Percentiles rank a stretch among this genome's conserved stretches.
These are phyloP conservation scores for Phytophthora fragariae DNA, from an alignment of 352 stramenopile species.

Conservation along the genomic window DNA sequence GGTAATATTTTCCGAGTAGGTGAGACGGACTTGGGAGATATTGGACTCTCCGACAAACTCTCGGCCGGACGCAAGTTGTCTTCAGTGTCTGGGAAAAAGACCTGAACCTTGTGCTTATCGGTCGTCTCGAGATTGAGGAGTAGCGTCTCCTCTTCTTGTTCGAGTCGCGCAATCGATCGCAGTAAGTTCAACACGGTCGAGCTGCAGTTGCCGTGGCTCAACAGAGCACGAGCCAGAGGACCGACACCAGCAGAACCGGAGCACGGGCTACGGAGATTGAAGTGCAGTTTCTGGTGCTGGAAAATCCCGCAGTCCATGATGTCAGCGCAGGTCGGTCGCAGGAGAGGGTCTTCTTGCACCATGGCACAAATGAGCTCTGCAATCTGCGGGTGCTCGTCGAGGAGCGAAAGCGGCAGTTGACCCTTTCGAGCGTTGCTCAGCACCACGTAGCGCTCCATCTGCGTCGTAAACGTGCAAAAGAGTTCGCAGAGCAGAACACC, in stretches of 20 bases:
- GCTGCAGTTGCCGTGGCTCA: constrained; percentile 17
- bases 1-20: constrained; percentile 1
- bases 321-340: constrained; percentile 55
- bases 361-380: constrained; percentile 58
- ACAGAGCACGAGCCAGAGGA: constrained; percentile 7
- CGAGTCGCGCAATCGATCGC: constrained; percentile 29
- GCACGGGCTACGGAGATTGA: constrained; percentile 15
- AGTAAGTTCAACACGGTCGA: constrained; percentile 34
- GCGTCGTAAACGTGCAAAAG: constrained; percentile 77
- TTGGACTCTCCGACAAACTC: constrained; percentile 3
- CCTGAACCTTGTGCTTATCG: constrained; percentile 9
- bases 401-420: constrained; percentile 43
- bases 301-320: constrained; percentile 49
- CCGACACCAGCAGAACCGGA: constrained; percentile 9
- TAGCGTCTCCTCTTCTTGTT: constrained; percentile 32
- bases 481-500: constrained; percentile 79
- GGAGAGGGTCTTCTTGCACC: constrained; percentile 48
- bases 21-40: neutral
- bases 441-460: constrained; percentile 81
- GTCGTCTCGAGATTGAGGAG: constrained; percentile 23
- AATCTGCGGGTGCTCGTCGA: constrained; percentile 50
- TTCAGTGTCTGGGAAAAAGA: neutral
- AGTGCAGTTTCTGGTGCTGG: constrained; percentile 34
- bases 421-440: constrained; percentile 58
- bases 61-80: constrained; percentile 27